Percentiles rank a stretch among this genome's conserved stretches.
Evolutionary conservation across 805 yeast species (phyloP).

Genomic region (Jamesozyma gamospora): DNA sequence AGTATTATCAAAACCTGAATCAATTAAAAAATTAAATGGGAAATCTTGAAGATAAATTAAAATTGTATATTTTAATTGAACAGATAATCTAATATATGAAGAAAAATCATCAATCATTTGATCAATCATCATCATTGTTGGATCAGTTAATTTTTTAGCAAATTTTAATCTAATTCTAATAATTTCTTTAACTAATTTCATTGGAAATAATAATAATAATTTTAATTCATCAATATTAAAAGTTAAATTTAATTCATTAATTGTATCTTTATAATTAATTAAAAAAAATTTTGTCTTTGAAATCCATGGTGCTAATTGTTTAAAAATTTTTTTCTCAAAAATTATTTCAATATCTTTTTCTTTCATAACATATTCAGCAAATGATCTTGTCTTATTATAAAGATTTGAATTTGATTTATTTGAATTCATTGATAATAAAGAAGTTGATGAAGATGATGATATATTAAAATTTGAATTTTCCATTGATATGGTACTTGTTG

Average conservation of each 20-base stretch:
- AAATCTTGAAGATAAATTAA: slow-evolving; percentile 52
- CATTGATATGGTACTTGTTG: background rate
- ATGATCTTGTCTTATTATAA: slow-evolving; percentile 38
- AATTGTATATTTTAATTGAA: slow-evolving; percentile 61
- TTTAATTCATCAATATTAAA: slow-evolving; percentile 57
- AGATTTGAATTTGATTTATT: background rate
- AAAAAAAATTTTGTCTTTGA: slow-evolving; percentile 69
- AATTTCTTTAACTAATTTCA: slow-evolving; percentile 68
- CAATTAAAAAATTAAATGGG: slow-evolving; percentile 58
- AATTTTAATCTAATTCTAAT: slow-evolving; percentile 63
- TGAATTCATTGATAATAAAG: slow-evolving; percentile 24
- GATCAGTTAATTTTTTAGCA: slow-evolving; percentile 69
- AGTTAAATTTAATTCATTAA: slow-evolving; percentile 63
- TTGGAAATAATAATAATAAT: slow-evolving; percentile 63
- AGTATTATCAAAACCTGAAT: slow-evolving; percentile 52
- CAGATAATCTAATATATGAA: slow-evolving; percentile 62
- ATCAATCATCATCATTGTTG: slow-evolving; percentile 93
- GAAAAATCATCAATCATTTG: slow-evolving; percentile 83
- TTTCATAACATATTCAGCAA: slow-evolving; percentile 76
- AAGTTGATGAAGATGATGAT: slow-evolving; percentile 25
- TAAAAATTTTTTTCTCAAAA: slow-evolving; percentile 58
- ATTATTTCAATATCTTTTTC: slow-evolving; percentile 66
- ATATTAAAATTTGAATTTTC: slow-evolving; percentile 9
- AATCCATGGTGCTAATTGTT: slow-evolving; percentile 70
- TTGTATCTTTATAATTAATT: slow-evolving; percentile 48